Evolutionary conservation across 352 stramenopile species (phyloP).

Genomic region (Phytopythium oedochilum): DNA sequence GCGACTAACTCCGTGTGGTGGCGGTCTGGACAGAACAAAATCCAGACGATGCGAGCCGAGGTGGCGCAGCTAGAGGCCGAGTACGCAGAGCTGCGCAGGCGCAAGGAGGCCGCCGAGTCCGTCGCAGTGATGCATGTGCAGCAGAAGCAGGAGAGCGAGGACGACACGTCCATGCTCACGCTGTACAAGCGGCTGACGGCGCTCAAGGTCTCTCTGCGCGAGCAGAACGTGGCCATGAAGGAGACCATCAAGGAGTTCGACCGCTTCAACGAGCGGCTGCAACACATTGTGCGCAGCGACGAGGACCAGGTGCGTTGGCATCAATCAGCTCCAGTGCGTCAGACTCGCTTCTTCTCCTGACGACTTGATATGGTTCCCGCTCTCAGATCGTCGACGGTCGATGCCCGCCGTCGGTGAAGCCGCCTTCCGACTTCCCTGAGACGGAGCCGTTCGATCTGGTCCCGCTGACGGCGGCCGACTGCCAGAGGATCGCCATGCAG

Average conservation of each 20-base stretch:
- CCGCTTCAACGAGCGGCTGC: constrained; percentile 1
- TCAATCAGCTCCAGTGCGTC: no score
- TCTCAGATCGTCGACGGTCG: not conserved
- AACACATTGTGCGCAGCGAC: constrained; percentile 3
- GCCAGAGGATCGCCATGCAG: constrained; percentile 25
- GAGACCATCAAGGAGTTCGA: constrained; percentile 5
- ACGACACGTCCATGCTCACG: constrained; percentile 3
- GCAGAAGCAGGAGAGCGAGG: not conserved
- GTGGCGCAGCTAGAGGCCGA: constrained; percentile 24
- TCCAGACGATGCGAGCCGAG: constrained; percentile 35
- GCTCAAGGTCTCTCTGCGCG: constrained; percentile 2
- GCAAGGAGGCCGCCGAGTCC: no score
- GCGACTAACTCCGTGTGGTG: not conserved
- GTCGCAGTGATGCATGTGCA: not conserved
- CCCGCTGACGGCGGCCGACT: constrained; percentile 32
- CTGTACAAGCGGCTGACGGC: constrained; percentile 3
- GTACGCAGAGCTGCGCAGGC: constrained; percentile 23
- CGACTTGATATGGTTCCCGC: no score
- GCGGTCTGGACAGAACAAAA: constrained; percentile 21
- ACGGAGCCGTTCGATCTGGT: constrained; percentile 8
- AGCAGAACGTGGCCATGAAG: constrained; percentile 6
- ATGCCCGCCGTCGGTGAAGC: not conserved
- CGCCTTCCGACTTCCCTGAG: not conserved
- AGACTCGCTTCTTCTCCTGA: no score
- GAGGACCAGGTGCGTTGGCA: constrained; percentile 1